Conservation (phyloP, 345 rosid species). For the Conringia planisiliqua region DNA sequence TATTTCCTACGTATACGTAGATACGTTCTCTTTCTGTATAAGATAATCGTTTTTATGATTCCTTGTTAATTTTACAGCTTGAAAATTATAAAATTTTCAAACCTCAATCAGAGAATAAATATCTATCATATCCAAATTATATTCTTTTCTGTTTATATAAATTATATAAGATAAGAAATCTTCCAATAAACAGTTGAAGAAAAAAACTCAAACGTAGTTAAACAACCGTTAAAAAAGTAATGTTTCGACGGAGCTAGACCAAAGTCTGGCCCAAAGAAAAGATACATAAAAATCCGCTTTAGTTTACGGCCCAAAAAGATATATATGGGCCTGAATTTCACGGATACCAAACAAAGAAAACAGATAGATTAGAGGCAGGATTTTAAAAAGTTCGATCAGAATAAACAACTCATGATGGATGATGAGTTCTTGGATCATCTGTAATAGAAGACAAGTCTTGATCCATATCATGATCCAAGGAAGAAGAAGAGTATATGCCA, state of each 20-base stretch:
- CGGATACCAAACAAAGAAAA: not conserved
- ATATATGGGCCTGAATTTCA: not conserved
- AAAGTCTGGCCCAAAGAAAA: not conserved
- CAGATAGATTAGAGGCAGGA: slow-evolving; percentile 2
- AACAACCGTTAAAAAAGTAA: not conserved
- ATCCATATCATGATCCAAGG: slow-evolving; percentile 21
- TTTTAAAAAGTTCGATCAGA: not conserved
- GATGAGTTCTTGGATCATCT: slow-evolving; percentile 27
- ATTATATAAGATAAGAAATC: slow-evolving; percentile 1
- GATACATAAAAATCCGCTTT: not conserved
- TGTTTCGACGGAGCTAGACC: not conserved
- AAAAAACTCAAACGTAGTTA: not conserved
- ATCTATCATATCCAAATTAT: not conserved
- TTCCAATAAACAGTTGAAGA: not conserved
- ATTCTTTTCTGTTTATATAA: not conserved
- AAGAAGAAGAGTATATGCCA: not conserved
- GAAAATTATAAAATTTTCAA: not conserved
- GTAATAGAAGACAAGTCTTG: slow-evolving; percentile 33
- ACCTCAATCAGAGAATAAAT: not conserved
- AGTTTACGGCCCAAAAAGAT: not conserved
- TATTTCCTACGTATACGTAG: not conserved
- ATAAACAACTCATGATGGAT: slow-evolving; percentile 20
- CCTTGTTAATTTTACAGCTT: not conserved
- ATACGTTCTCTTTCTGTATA: not conserved
- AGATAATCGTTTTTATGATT: not conserved